Percentiles rank a stretch among this genome's conserved stretches.
Conservation (phyloP, 352 stramenopile genomes). For the Globisporangium recalcitrans region DNA sequence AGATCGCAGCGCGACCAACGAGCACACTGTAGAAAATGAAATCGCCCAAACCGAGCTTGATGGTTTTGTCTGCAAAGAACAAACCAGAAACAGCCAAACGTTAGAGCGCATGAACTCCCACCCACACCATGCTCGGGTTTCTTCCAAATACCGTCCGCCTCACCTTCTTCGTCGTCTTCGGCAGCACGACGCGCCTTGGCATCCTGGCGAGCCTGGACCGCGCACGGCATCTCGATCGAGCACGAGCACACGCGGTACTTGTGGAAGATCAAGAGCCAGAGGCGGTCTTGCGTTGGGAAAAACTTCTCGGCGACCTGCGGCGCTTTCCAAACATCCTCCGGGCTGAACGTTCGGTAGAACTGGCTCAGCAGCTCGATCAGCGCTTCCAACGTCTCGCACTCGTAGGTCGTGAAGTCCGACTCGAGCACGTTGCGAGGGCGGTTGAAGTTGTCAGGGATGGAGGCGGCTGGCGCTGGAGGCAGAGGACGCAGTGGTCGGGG, state of each 20-base stretch:
- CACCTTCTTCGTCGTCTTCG: conserved; percentile 55
- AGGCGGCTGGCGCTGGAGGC: conserved; percentile 12
- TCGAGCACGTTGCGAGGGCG: conserved; percentile 66
- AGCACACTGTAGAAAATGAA: conserved; percentile 99
- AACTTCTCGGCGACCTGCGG: conserved; percentile 79
- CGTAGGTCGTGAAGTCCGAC: conserved; percentile 69
- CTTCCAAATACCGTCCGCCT: conserved; percentile 4
- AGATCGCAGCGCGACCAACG: conserved; percentile 93
- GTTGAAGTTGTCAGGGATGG: conserved; percentile 14
- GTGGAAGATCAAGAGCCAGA: conserved; percentile 84
- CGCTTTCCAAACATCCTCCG: conserved; percentile 78
- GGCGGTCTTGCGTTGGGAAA: conserved; percentile 61
- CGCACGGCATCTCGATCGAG: conserved; percentile 70
- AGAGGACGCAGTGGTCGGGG: conserved; percentile 17
- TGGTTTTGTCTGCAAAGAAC: conserved; percentile 66
- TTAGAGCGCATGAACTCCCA: neutral
- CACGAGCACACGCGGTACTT: conserved; percentile 85
- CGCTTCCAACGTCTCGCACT: conserved; percentile 74
- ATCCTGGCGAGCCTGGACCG: conserved; percentile 61
- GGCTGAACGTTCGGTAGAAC: conserved; percentile 80
- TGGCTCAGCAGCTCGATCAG: conserved; percentile 50
- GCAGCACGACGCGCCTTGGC: conserved; percentile 32
- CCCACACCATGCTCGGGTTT: conserved; percentile 1
- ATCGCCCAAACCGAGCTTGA: conserved; percentile 94
- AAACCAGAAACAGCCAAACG: neutral